Evolutionary conservation across 768 basidiomycete species (phyloP), one percentile per base, ranked within the genome.

Genomic region (Serendipita sp.): DNA sequence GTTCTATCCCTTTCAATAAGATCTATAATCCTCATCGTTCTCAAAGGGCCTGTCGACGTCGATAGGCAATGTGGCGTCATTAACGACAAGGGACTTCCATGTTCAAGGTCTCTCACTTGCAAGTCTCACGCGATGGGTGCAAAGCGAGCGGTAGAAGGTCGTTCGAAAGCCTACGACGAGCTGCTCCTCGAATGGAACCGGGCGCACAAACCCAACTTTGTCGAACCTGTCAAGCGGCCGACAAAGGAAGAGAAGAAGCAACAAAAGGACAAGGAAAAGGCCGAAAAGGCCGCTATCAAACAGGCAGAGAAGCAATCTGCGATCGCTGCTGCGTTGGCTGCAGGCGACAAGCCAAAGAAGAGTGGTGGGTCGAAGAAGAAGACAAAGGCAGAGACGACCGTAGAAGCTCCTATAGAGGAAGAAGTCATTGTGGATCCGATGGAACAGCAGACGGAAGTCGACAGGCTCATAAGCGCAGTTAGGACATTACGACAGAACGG

Each of bases 111-210:
- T 4, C 80, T 99, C 43, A 97, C 95, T 0, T 99, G 95, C 78
- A 99, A 99, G 74, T 91, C 95, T 3, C 95, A 99, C 72, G 87
- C 91, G 1, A 95, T 99, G 86, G 91, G 91, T 13, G 88, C 91
- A 10, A 99, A 99, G 74, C 87, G 95, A 16, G 83, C 88, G 6
- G 94, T 99, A 1, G 80, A 82, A 66, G 91, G 91, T 37, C 89
- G 95, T 3, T 88, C 89, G 0, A 81, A 86, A 62, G 73, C 76
- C 4, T 98, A 91, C 71, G 93, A 96, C 70, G 86, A 86, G 46
- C 81, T 99, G 2, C 80, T 94, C 16, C 79, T 91, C 29, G 94
- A 97, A 62, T 98, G 91, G 91, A 87, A 91, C 69, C 84, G 88
- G 37, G 85, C 81, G 29, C 80, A 91, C 70, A 91, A 92, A 66